Conservation (phyloP, 1,139 yeast species). For the Suhomyces ambrosiae region DNA sequence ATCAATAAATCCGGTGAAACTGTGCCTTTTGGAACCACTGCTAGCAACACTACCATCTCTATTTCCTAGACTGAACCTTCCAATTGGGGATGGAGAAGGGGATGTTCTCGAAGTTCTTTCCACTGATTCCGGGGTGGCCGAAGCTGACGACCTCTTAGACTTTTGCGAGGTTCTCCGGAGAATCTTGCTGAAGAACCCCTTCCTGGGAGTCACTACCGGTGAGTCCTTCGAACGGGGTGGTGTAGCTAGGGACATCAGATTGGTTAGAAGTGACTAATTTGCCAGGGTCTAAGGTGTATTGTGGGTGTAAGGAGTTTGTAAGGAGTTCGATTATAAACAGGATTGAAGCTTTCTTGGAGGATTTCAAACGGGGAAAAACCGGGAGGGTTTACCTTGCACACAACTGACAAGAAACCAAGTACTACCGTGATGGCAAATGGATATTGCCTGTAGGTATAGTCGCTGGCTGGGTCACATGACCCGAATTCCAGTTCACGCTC, state of each 20-base stretch:
- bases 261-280: neutral
- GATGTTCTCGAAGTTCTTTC: neutral
- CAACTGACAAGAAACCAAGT: no score
- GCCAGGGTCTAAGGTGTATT: no score
- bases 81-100: constrained; percentile 1
- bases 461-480: no score
- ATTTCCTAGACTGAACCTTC: neutral
- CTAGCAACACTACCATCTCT: constrained; percentile 6
- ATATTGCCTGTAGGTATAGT: no score
- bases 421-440: no score
- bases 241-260: constrained; percentile 8
- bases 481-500: no score
- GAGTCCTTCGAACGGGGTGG: constrained; percentile 9
- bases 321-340: no score
- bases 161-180: constrained; percentile 15
- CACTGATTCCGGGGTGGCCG: constrained; percentile 4
- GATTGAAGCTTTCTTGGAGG: no score
- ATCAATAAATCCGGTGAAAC: constrained; percentile 15
- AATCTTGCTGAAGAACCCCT: constrained; percentile 21
- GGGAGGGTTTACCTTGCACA: no score
- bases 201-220: constrained; percentile 10
- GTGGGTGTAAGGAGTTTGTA: no score
- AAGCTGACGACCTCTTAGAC: neutral
- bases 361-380: no score
- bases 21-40: constrained; percentile 7